Conservation (phyloP, 225 moss, liverwort and hornwort genomes). For the Thuidium tamariscinum region DNA sequence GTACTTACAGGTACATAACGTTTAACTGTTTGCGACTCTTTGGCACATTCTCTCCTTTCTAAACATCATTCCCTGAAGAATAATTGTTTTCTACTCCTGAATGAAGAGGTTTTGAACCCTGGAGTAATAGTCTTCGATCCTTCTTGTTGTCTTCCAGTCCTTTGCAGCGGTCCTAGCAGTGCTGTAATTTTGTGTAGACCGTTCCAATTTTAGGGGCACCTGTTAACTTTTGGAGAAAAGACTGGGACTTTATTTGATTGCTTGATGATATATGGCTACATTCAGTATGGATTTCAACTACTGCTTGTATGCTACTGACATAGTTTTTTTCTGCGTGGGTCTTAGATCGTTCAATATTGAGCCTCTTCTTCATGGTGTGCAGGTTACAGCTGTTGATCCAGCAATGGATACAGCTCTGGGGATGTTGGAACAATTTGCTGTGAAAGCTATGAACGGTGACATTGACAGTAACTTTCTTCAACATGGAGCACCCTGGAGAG, state of each 20-base stretch:
- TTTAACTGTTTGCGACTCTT: neutral
- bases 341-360: neutral
- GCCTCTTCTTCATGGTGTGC: neutral
- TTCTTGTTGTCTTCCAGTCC: neutral
- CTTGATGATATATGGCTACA: neutral
- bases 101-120: neutral
- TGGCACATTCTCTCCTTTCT: neutral
- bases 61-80: neutral
- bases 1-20: constrained; percentile 59
- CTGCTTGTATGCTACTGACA: neutral
- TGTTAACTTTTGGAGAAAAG: neutral
- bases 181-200: neutral
- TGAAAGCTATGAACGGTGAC: constrained; percentile 40
- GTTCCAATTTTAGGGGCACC: neutral
- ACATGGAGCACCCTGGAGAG: constrained; percentile 80
- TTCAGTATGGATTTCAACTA: neutral
- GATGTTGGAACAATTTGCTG: constrained; percentile 59
- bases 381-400: constrained; percentile 86
- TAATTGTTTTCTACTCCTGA: neutral
- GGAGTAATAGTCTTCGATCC: neutral
- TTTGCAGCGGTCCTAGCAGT: neutral
- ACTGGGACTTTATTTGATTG: neutral
- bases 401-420: constrained; percentile 56
- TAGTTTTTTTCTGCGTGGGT: neutral
- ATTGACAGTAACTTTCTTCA: constrained; percentile 41